Evolutionary conservation across 768 basidiomycete genomes (phyloP).

Genomic region (Naematelia encephala): DNA sequence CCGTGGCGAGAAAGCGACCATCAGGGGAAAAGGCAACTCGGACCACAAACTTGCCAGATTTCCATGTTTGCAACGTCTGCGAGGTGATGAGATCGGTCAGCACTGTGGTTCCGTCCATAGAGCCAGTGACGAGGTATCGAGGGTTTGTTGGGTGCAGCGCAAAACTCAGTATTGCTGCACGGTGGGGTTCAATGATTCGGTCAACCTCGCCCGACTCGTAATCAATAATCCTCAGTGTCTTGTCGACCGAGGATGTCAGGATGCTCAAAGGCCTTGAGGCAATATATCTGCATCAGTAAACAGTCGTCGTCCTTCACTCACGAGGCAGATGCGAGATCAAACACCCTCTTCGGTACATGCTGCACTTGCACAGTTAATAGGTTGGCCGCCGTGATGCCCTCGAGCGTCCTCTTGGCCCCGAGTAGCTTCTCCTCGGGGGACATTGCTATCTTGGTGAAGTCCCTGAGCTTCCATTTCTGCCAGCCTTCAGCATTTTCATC

Average conservation of each 20-base stretch:
- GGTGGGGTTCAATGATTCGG: constrained; percentile 35
- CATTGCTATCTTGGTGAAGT: constrained; percentile 23
- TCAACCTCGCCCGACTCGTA: constrained; percentile 43
- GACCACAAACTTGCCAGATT: constrained; percentile 42
- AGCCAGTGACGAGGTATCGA: constrained; percentile 46
- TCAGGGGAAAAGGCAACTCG: constrained; percentile 38
- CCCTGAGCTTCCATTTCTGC: constrained; percentile 19
- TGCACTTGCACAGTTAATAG: constrained; percentile 31
- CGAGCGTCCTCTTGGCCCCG: constrained; percentile 35
- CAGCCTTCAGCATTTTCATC: constrained; percentile 10
- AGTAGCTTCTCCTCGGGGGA: constrained; percentile 29
- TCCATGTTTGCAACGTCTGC: constrained; percentile 40
- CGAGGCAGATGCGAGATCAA: constrained; percentile 40
- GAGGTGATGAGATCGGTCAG: constrained; percentile 46
- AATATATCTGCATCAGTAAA: constrained; percentile 22
- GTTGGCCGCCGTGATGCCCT: constrained; percentile 39
- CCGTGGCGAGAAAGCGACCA: constrained; percentile 42
- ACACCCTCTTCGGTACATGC: constrained; percentile 31
- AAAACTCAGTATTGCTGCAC: constrained; percentile 43
- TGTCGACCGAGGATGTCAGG: constrained; percentile 45
- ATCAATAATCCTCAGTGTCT: constrained; percentile 41
- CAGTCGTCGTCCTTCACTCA: constrained; percentile 15
- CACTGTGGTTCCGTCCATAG: constrained; percentile 47
- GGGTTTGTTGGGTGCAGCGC: constrained; percentile 37
- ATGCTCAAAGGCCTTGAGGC: constrained; percentile 25